Base-by-base conservation (phyloP, 2,329 filamentous ascomycete species). In the Trichoderma asperellum region DNA sequence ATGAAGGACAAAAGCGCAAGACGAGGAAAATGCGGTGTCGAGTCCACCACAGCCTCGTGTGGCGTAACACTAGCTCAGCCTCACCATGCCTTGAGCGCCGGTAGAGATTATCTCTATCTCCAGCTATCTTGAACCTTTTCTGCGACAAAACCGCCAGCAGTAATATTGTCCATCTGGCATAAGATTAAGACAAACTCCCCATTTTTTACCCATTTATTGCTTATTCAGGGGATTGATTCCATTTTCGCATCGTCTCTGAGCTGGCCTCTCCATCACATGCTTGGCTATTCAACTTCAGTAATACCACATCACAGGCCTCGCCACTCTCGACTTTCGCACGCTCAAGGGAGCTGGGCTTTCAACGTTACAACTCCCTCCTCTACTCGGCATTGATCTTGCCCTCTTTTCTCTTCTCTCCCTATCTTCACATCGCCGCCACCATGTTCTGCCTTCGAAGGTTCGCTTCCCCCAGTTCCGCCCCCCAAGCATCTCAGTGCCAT, bases 371-470 rank as follows among this genome's bases (percentile, higher is more conserved):
- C 47, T 58, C 24, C 1, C 56, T 37, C 34, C 10, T 14, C 29
- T n/a, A 21, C 32, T 35, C 56, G 2, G 16, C 6, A 4, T 4
- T 12, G 0, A 6, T 24, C 58, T 32, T 5, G 27, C 37, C 27
- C 58, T 43, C 14, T 29, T 29, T 2, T 6, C 37, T 18, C 3
- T 29, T 12, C 16, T 47, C 18, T 29, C 5, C 16, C 8, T 21
- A 4, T 32, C 32, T 34, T 3, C 12, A 3, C 8, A 57, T 24
- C 52, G n/a, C 35, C 60, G 27, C 59, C 8, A 27, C 71, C 69
- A 89, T 89, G 88, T 90, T 90, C 74, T 90, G 88, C 76, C 80
- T 90, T 62, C 80, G 87, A 77, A 89, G 87, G 87, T 88, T 79
- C 57, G 70, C 34, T 37, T 32, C 32, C 32, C 32, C 35, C 10